Evolutionary conservation across 2,329 filamentous ascomycete species (phyloP).

Genomic region (Cladophialophora bantiana): DNA sequence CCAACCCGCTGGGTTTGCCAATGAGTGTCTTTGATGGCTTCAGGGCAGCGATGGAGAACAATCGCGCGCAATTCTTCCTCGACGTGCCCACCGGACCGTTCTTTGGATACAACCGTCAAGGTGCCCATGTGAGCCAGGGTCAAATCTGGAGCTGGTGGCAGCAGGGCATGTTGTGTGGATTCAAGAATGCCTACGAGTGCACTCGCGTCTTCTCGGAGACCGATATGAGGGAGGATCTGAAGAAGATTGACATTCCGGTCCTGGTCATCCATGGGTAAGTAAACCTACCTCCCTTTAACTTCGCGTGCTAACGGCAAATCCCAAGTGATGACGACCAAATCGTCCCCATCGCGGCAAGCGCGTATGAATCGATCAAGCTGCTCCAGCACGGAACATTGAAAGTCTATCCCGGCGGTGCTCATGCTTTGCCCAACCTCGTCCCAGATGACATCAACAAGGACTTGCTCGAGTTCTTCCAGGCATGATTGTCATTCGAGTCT

Average conservation of each 20-base stretch:
- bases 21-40: constrained; percentile 51
- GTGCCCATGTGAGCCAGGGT: constrained; percentile 45
- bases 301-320: neutral
- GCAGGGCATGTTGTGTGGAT: constrained; percentile 50
- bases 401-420: constrained; percentile 9
- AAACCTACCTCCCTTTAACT: neutral
- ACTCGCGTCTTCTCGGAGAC: constrained; percentile 53
- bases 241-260: constrained; percentile 50
- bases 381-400: constrained; percentile 17
- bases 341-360: constrained; percentile 11
- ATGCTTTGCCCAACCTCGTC: constrained; percentile 9
- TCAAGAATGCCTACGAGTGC: constrained; percentile 51
- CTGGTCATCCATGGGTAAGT: constrained; percentile 35
- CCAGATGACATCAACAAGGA: constrained; percentile 17
- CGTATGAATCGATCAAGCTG: constrained; percentile 13
- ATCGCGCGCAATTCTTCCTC: constrained; percentile 48
- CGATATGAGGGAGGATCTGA: constrained; percentile 51
- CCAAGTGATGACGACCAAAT: constrained; percentile 14
- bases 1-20: constrained; percentile 47
- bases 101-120: constrained; percentile 47
- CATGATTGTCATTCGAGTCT: neutral
- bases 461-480: constrained; percentile 16
- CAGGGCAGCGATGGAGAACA: constrained; percentile 46
- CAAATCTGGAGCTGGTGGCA: constrained; percentile 51
- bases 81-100: constrained; percentile 48